phyloP scores from a whole-genome alignment of 1,284 basidiomycete species.

The Irpex lacteus region DNA sequence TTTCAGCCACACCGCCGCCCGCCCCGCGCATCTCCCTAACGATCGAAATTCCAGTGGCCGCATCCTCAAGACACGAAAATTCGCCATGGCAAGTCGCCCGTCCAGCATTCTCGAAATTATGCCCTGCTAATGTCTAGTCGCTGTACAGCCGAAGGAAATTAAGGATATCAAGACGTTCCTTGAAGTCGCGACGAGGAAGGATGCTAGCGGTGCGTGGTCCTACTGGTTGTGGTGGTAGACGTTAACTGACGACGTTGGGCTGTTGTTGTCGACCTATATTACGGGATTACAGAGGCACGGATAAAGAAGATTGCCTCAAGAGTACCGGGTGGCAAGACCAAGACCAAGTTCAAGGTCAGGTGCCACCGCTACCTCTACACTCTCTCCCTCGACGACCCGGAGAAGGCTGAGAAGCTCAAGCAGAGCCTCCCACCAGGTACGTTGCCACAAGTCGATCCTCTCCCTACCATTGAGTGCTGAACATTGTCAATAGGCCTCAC shows the following conservation, averaged over 20 bases:
- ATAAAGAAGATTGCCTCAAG: conserved; percentile 90
- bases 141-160: conserved; percentile 85
- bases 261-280: not conserved
- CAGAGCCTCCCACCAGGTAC: conserved; percentile 93
- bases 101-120: not conserved
- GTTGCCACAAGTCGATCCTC: conserved; percentile 26
- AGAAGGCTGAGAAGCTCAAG: conserved; percentile 99
- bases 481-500: conserved; percentile 47
- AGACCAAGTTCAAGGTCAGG: conserved; percentile 99
- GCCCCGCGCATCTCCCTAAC: conserved; percentile 7
- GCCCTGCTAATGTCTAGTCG: not conserved
- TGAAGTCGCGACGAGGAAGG: conserved; percentile 91
- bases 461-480: not conserved
- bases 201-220: conserved; percentile 63
- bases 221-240: not conserved
- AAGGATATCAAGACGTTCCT: conserved; percentile 99
- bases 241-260: not conserved
- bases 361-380: conserved; percentile 99
- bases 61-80: conserved; percentile 21
- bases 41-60: conserved; percentile 13
- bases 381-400: conserved; percentile 90
- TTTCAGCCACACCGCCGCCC: conserved; percentile 13
- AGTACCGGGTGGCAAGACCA: conserved; percentile 69
- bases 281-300: conserved; percentile 71
- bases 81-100: conserved; percentile 25